Evolutionary conservation across 495 filamentous ascomycete species (phyloP), one percentile per base, ranked within the genome.

Genomic region (Penicillium chermesinum): DNA sequence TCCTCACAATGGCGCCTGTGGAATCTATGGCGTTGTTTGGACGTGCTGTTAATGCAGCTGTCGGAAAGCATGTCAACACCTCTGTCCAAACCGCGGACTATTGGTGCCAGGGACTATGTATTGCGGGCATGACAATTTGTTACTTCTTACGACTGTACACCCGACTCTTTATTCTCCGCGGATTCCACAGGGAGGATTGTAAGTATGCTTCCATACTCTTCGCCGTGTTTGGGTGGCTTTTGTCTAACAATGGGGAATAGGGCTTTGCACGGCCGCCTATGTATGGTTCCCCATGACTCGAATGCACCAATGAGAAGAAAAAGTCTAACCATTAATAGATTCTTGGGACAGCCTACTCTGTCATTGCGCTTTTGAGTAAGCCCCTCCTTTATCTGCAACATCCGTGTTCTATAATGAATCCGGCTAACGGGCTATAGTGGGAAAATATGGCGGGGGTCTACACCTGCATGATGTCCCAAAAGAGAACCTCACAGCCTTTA

Each of bases 131-230:
- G 58, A 60, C 54, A 0, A 12, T 63, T 2, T 64, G 59, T 52
- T 62, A 62, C 34, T 40, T 32, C 1, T 38, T 64, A 2, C 54
- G 63, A 15, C 34, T 53, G 17, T 66, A 55, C 38, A 62, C 61
- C 7, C 54, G 58, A 2, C 16, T 52, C 13, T 57, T 57, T 14
- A 48, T 62, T 38, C 52, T 60, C 8, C 52, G 51, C 33, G 60
- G 63, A 0, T 58, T 58, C 15, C 48, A 38, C 4, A 64, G 56
- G 19, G 58, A 64, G 35, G 63, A 64, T 33, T 66, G 61, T 66
- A 38, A 52, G 63, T 60, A 12, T n/a, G n/a, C n/a, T n/a, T n/a
- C n/a, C n/a, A n/a, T n/a, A n/a, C n/a, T n/a, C n/a, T n/a, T n/a
- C n/a, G n/a, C n/a, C n/a, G n/a, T n/a, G n/a, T n/a, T n/a, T n/a